Conservation (phyloP, 768 basidiomycete genomes). For the Psilocybe cubensis region DNA sequence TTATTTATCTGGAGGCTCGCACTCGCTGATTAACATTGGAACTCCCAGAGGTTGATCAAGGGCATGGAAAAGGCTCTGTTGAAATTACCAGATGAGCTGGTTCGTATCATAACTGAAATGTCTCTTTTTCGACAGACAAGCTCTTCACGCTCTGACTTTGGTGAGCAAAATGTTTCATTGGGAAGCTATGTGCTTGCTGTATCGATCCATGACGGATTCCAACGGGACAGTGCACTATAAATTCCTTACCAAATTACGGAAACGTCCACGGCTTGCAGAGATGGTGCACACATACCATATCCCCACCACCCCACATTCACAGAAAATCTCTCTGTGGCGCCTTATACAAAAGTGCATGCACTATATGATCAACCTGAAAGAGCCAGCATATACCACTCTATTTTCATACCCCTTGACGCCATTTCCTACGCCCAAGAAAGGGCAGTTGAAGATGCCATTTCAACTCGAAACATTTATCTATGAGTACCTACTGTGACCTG, state of each 20-base stretch:
- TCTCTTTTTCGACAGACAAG: background rate
- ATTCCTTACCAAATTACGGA: background rate
- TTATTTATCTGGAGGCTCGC: no score
- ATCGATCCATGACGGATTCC: background rate
- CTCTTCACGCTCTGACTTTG: background rate
- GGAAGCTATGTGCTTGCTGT: background rate
- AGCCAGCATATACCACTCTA: background rate
- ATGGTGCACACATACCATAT: background rate
- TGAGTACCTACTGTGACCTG: no score
- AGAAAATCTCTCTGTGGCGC: background rate
- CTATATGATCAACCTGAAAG: conserved; percentile 2
- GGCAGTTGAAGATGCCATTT: background rate
- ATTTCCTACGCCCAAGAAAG: background rate
- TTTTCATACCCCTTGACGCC: no score
- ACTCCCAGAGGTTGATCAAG: no score
- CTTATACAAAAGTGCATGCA: background rate
- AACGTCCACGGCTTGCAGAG: background rate
- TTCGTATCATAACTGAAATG: background rate
- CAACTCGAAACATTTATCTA: background rate
- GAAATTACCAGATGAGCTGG: background rate
- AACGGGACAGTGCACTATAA: background rate
- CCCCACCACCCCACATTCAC: background rate
- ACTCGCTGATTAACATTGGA: no score
- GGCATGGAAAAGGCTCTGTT: no score
- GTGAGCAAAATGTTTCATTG: background rate